A percentile compares a stretch with the other conserved stretches of the same genome.
Conservation (phyloP, 2,329 filamentous ascomycete species). For the Thermoascus crustaceus region DNA sequence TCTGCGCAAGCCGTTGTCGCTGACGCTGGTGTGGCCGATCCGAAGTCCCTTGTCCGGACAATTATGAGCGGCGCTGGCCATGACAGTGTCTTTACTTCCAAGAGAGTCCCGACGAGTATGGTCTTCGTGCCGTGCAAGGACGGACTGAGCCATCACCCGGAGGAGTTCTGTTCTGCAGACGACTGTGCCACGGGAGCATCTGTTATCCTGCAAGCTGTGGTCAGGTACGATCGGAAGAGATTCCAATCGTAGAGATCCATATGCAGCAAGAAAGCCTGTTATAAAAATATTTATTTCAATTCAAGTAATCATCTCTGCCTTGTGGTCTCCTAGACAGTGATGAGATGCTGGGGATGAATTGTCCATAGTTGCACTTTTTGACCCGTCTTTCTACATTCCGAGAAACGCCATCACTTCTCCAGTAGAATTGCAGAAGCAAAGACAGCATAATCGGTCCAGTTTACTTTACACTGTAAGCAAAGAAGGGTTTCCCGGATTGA, state of each 20-base stretch:
- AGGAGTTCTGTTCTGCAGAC: slow-evolving; percentile 53
- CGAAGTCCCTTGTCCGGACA: slow-evolving; percentile 38
- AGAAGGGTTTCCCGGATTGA: too few species aligned
- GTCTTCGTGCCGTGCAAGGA: slow-evolving; percentile 58
- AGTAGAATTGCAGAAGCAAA: too few species aligned
- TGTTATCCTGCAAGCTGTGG: slow-evolving; percentile 13
- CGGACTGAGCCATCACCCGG: slow-evolving; percentile 56
- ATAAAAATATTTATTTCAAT: too few species aligned
- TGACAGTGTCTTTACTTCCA: slow-evolving; percentile 55
- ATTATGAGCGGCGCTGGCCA: slow-evolving; percentile 60
- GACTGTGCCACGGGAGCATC: slow-evolving; percentile 45
- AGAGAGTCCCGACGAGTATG: slow-evolving; percentile 55
- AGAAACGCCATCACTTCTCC: too few species aligned
- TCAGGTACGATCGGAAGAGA: slow-evolving; percentile 15
- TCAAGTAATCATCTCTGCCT: too few species aligned
- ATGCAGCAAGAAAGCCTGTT: too few species aligned
- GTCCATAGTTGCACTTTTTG: too few species aligned
- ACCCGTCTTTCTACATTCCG: too few species aligned
- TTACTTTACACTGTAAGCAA: not conserved
- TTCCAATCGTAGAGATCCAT: slow-evolving; percentile 3
- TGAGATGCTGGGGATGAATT: too few species aligned
- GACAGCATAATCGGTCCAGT: not conserved
- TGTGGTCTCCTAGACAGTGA: too few species aligned
- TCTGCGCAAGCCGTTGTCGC: slow-evolving; percentile 53
- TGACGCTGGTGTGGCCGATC: slow-evolving; percentile 31